Evolutionary conservation across 495 filamentous ascomycete species (phyloP).

Genomic region (Lichenothelia convexa): DNA sequence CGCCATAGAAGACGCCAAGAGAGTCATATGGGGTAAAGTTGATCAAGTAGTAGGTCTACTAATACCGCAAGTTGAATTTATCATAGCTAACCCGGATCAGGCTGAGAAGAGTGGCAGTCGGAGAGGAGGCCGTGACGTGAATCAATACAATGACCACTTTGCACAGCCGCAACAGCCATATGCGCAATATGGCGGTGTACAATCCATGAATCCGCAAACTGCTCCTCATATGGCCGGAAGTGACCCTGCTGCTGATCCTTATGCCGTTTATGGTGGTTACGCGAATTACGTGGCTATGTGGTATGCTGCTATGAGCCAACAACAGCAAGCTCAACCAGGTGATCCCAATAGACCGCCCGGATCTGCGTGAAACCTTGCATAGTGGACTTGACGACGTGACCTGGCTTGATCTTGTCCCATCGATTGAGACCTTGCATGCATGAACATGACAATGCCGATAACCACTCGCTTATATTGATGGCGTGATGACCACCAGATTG

Average conservation of each 20-base stretch:
- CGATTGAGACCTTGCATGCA: no score
- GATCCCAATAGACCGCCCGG: slow-evolving; percentile 5
- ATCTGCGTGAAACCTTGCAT: not conserved
- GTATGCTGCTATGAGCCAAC: slow-evolving; percentile 36
- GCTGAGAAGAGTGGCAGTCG: slow-evolving; percentile 27
- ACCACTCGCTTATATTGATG: no score
- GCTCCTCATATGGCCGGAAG: slow-evolving; percentile 14
- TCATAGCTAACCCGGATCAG: slow-evolving; percentile 27
- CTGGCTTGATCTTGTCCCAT: not conserved
- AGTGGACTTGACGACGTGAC: not conserved
- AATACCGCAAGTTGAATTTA: slow-evolving; percentile 10
- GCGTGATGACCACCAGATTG: no score
- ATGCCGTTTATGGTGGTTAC: slow-evolving; percentile 49
- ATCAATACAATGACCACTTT: slow-evolving; percentile 15
- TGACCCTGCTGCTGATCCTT: slow-evolving; percentile 31
- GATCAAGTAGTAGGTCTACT: slow-evolving; percentile 48
- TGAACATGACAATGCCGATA: no score
- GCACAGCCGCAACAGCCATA: slow-evolving; percentile 25
- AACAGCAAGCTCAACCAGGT: slow-evolving; percentile 13
- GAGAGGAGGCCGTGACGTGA: slow-evolving; percentile 22
- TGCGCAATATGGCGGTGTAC: slow-evolving; percentile 21
- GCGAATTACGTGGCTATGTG: slow-evolving; percentile 43
- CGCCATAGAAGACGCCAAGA: slow-evolving; percentile 53
- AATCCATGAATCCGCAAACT: slow-evolving; percentile 26
- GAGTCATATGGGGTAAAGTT: slow-evolving; percentile 72